Conservation (phyloP, 805 yeast genomes). For the Starmerella powellii region DNA sequence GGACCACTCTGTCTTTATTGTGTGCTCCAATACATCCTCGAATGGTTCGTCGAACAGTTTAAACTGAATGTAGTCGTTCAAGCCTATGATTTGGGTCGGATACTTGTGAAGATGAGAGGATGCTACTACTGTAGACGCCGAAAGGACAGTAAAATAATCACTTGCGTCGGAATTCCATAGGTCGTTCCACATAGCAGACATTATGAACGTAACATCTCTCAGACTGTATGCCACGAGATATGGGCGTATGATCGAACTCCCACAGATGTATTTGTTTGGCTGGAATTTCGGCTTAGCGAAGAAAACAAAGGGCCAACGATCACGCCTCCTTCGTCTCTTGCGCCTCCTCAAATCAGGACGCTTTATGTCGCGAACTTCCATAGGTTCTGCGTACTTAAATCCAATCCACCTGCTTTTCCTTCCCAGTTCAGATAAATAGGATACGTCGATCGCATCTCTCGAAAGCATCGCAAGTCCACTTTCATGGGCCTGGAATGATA, state of each 20-base stretch:
- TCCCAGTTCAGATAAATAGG: too few relatives aligned
- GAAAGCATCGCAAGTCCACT: too few relatives aligned
- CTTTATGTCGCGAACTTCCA: neutral
- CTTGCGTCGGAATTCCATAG: neutral
- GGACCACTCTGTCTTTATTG: too few relatives aligned
- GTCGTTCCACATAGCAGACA: conserved; percentile 13
- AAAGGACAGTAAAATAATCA: conserved; percentile 9
- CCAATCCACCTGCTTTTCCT: too few relatives aligned
- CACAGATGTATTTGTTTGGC: conserved; percentile 4
- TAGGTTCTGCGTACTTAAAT: too few relatives aligned
- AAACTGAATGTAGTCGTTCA: neutral
- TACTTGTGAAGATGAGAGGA: neutral
- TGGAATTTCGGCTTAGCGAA: neutral
- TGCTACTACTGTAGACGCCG: neutral
- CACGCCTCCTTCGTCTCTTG: too few relatives aligned
- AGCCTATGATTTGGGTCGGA: neutral
- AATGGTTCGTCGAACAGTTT: neutral
- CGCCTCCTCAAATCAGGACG: too few relatives aligned
- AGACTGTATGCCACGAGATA: neutral
- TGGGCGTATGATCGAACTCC: conserved; percentile 4
- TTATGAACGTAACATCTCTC: neutral
- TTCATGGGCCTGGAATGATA: too few relatives aligned
- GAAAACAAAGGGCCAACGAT: too few relatives aligned
- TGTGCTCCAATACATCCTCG: too few relatives aligned
- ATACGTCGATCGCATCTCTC: too few relatives aligned